These are phyloP conservation scores for Murraya koenigii DNA, from an alignment of 345 rosid genomes.

Conservation along the genomic window DNA sequence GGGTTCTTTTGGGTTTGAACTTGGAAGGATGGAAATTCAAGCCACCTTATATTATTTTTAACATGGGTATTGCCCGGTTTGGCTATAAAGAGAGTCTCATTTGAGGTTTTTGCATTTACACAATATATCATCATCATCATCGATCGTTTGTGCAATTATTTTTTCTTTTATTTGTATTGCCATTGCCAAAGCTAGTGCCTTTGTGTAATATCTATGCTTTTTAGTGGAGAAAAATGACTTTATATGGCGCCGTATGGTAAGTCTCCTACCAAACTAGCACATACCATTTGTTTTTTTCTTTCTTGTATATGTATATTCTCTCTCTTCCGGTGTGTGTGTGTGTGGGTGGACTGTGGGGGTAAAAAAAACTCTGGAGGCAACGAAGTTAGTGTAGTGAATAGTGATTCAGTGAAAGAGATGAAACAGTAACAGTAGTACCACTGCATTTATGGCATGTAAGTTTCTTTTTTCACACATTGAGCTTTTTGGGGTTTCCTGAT, in stretches of 20 bases:
- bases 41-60: slow-evolving; percentile 23
- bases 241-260: slow-evolving; percentile 1
- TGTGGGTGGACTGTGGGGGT: too few species aligned
- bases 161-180: background rate
- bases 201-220: slow-evolving; percentile 12
- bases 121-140: slow-evolving; percentile 28
- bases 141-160: slow-evolving; percentile 27
- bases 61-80: slow-evolving; percentile 30
- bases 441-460: background rate
- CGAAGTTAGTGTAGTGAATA: slow-evolving; percentile 16
- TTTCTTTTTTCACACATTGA: background rate
- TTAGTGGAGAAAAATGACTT: slow-evolving; percentile 22
- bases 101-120: slow-evolving; percentile 10
- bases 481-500: slow-evolving; percentile 7
- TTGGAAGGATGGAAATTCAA: background rate
- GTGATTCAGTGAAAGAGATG: slow-evolving; percentile 24
- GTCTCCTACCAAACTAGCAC: slow-evolving; percentile 42
- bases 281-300: slow-evolving; percentile 11
- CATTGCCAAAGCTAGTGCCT: background rate
- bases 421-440: slow-evolving; percentile 17
- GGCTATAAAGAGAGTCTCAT: slow-evolving; percentile 14
- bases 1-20: slow-evolving; percentile 37
- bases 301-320: background rate
- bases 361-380: background rate
- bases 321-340: too few species aligned